Evolutionary conservation across 176 grass and related monocot genomes (phyloP), one percentile per base, ranked within the genome.

Genomic region (Raddia guianensis): DNA sequence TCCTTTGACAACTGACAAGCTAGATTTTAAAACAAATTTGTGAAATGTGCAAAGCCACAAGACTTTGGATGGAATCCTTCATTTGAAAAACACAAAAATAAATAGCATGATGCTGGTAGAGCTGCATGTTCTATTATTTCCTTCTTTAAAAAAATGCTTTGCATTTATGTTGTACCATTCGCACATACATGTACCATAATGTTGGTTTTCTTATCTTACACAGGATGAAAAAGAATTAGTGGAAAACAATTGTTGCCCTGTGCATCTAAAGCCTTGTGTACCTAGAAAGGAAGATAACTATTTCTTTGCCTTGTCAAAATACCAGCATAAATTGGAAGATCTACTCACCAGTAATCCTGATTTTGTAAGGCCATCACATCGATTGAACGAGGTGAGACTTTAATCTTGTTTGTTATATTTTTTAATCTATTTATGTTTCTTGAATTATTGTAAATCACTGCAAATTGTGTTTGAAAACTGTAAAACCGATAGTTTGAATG

Each of bases 241-340:
- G 34, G 95, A 91, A 82, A 95, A 93, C 50, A 98, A 89, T 62
- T 88, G 77, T 76, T 98, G 95, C 64, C 92, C 92, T 34, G 91
- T 95, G 44, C 95, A 98, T 74, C 50, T 93, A 76, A 98, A 93
- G 78, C 95, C 95, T 83, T 95, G 95, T 84, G 69, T 91, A 75
- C 74, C 63, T 66, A 86, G 90, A 76, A 98, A 93, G 86, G 95
- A 98, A 89, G 92, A 98, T 74, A 98, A 98, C 82, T 95, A 94
- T 81, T 98, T 98, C 85, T 98, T 98, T 89, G 88, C 95, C 72
- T 78, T 98, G 72, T 98, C 92, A 72, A 98, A 98, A 19, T 98
- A 98, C 76, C 92, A 98, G 77, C 85, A 88, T 63, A 89, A 87
- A 54, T 68, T 98, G 84, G 95, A 98, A 83, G 95, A 98, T 44